Percentiles rank a stretch among this genome's conserved stretches.
Evolutionary conservation across 2,329 filamentous ascomycete species (phyloP).

Genomic region (Fusarium tuaranense): DNA sequence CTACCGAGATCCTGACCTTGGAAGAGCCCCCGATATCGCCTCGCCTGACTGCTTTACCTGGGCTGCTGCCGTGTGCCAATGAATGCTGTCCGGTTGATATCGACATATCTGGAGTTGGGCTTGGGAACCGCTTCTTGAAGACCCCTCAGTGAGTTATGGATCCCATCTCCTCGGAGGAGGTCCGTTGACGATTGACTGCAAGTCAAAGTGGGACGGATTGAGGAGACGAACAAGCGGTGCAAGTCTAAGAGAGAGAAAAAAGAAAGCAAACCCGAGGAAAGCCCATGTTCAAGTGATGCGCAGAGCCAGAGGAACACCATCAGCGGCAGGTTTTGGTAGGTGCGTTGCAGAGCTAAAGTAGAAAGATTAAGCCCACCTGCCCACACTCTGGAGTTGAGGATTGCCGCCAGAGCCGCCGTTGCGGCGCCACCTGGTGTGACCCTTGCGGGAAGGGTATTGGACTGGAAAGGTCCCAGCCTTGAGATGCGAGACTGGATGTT

Average conservation of each 20-base stretch:
- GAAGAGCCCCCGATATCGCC: conserved; percentile 7
- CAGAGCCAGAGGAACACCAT: conserved; percentile 13
- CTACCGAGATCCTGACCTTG: conserved; percentile 8
- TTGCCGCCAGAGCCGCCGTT: conserved; percentile 43
- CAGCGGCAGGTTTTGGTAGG: conserved; percentile 5
- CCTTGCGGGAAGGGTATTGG: conserved; percentile 27
- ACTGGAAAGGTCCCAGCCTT: conserved; percentile 22
- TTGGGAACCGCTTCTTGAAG: neutral
- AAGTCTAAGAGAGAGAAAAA: neutral
- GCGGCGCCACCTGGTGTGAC: conserved; percentile 18
- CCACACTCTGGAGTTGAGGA: neutral
- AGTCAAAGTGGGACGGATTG: conserved; percentile 3
- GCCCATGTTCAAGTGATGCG: conserved; percentile 11
- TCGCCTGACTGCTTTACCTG: conserved; percentile 13
- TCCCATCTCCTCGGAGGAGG: conserved; percentile 9
- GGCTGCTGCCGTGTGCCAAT: conserved; percentile 14
- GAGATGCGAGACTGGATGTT: conserved; percentile 19
- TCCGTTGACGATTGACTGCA: conserved; percentile 7
- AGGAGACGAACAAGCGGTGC: neutral
- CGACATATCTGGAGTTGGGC: conserved; percentile 1
- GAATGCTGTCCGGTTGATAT: conserved; percentile 17
- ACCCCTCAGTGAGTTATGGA: conserved; percentile 9
- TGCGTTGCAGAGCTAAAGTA: conserved; percentile 5
- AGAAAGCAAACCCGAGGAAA: conserved; percentile 31
- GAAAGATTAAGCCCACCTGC: conserved; percentile 1